Evolutionary conservation across 306 rosid species (phyloP), one percentile per base, ranked within the genome.

Genomic region (Luffa acutangula): DNA sequence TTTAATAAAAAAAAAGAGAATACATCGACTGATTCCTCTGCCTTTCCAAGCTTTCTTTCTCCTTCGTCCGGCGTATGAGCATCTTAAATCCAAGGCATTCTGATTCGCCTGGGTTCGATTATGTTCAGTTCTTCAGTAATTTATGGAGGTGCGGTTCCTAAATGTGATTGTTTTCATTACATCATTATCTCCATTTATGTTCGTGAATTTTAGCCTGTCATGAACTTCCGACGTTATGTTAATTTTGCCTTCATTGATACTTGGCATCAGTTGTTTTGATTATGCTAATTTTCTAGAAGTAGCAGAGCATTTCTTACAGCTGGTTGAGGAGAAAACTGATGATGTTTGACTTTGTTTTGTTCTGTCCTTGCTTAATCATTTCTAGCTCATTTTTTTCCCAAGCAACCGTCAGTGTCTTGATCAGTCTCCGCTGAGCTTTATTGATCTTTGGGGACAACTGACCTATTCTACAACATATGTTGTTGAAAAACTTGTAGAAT

Each of bases 71-170:
- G 60, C 60, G 78, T 51, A 8, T 3, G 77, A 31, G 11, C 42
- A 46, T 72, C 77, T 48, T 25, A 48, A 72, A 72, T 48, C 59
- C 48, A 74, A 14, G 31, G 78, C 78, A 14, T 74, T 74, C 62
- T 33, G 46, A 14, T 51, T 17, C 7, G 42, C 21, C 48, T 7
- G 0, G 60, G 9, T 74, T 74, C 48, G 63, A 51, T 33, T 31
- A 51, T 51, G 46, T 31, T 33, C 48, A 51, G 33, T 74, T 74
- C 9, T 51, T 51, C 78, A 31, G 78, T 51, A 74, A 51, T 74
- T 34, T 33, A 2, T 31, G 60, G 62, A 74, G 78, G 78, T 73
- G 7, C 20, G 39, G 7, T 48, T 49, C 45, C 42, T 49, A 4
- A 6, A 14, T 14, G 2, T 33, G 7, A 73, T 31, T 9, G 0